Evolutionary conservation across 352 stramenopile species (phyloP), one percentile per base, ranked within the genome.

Genomic region (Discostella stelligera): DNA sequence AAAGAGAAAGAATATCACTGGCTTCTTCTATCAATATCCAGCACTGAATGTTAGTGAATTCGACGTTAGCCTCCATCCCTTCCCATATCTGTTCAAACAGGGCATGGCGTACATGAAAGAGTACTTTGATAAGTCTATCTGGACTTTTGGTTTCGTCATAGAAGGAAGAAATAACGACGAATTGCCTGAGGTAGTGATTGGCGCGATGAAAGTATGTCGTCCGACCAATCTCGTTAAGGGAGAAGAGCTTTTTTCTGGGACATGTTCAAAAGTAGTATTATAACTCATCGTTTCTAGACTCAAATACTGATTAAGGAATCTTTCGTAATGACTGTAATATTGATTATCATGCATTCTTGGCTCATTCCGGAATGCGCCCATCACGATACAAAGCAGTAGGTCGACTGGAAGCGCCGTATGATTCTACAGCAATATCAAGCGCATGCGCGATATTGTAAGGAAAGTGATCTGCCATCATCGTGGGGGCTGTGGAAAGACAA

Each of bases 61-160:
- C 66, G 85, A 91, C 61, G 87, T 94, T 27, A 92, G 82, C 14
- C 71, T 94, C 14, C 86, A 94, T 61, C 81, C 82, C 10, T 94
- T 94, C 56, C 86, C 89, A 8, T 94, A 90, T 59, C 53, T 94
- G 8, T 88, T 88, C 27, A 92, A 92, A 46, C 84, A 94, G 65
- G 89, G 71, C 7, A 90, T 90, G 70, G 83, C 83, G 10, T 94
- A 90, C 61, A 72, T 91, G 53, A 90, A 91, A 55, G 80, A 91
- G 66, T 86, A 75, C 27, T 92, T 93, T 58, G 82, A 88, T 41
- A 91, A 88, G 16, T 66, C 84, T 58, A 44, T 91, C 13, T 76
- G 77, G 1, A 89, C 74, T 10, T 89, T 92, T 82, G 83, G 79
- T 2, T 94, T 91, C 70, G 80, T 88, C 6, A 92, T 94, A 63